Percentiles rank a stretch among this genome's conserved stretches.
These are phyloP conservation scores for Withania somnifera DNA, from an alignment of 305 asterid species.

Conservation along the genomic window DNA sequence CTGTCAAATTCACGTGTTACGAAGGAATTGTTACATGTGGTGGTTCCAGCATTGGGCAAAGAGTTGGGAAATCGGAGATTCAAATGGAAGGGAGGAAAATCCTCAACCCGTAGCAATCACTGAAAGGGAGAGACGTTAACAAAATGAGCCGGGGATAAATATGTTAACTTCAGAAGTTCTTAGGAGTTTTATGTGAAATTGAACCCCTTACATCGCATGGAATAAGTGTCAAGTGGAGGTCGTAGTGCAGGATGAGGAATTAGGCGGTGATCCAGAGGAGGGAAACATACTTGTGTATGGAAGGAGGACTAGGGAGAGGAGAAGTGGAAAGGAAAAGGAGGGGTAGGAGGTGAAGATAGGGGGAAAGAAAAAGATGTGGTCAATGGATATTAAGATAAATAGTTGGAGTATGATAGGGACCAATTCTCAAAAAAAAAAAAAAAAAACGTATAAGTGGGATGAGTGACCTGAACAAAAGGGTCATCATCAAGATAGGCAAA, in stretches of 20 bases:
- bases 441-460: too few relatives aligned
- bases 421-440: too few relatives aligned
- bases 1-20: not conserved
- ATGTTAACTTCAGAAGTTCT: not conserved
- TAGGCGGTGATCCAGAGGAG: not conserved
- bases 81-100: not conserved
- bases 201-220: not conserved
- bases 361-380: not conserved
- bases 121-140: not conserved
- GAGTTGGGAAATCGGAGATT: not conserved
- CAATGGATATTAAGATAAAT: not conserved
- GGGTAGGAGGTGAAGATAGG: not conserved
- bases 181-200: not conserved
- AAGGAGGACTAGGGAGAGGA: too few relatives aligned
- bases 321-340: not conserved
- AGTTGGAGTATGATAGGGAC: not conserved
- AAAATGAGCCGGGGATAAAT: not conserved
- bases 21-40: not conserved
- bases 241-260: not conserved
- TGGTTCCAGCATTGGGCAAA: not conserved
- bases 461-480: not conserved
- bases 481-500: not conserved
- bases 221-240: not conserved
- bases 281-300: too few relatives aligned
- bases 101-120: not conserved